These are phyloP conservation scores for Corynespora cassiicola DNA, from an alignment of 2,329 filamentous ascomycete genomes.

Conservation along the genomic window DNA sequence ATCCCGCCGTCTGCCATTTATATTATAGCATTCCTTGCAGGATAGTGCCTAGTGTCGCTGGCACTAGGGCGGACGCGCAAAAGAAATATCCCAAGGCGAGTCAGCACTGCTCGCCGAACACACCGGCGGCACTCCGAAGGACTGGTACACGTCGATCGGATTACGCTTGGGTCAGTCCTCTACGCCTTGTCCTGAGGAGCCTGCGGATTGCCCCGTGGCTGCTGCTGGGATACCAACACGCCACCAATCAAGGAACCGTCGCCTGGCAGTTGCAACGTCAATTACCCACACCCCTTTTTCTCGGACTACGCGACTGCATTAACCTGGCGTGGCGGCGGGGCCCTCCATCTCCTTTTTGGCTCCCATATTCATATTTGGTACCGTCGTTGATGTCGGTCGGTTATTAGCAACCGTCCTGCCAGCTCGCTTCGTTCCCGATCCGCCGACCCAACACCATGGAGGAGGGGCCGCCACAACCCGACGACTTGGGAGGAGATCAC, in stretches of 20 bases:
- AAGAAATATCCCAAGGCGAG: conserved; percentile 9
- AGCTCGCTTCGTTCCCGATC: conserved; percentile 24
- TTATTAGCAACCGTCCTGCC: too few species aligned
- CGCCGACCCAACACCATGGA: conserved; percentile 44
- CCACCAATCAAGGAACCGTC: conserved; percentile 28
- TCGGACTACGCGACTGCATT: conserved; percentile 2
- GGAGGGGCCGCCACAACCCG: conserved; percentile 45
- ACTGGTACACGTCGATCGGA: conserved; percentile 12
- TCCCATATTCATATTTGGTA: not conserved
- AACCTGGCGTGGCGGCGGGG: not conserved
- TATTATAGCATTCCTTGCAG: conserved; percentile 16
- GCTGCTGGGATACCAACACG: conserved; percentile 19
- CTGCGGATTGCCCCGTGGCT: conserved; percentile 17
- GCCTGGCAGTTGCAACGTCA: conserved; percentile 27
- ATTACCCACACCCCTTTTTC: conserved; percentile 19
- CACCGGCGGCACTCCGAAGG: conserved; percentile 9
- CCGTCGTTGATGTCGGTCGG: not conserved
- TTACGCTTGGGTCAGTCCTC: conserved; percentile 9
- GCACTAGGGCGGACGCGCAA: conserved; percentile 5
- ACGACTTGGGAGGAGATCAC: conserved; percentile 41
- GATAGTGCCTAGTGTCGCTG: conserved; percentile 9
- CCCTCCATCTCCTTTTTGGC: conserved; percentile 4
- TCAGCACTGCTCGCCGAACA: conserved; percentile 7
- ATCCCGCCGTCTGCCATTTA: conserved; percentile 5
- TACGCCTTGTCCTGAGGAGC: conserved; percentile 15